Conservation (phyloP, 805 yeast genomes). For the Kuraishia molischiana region DNA sequence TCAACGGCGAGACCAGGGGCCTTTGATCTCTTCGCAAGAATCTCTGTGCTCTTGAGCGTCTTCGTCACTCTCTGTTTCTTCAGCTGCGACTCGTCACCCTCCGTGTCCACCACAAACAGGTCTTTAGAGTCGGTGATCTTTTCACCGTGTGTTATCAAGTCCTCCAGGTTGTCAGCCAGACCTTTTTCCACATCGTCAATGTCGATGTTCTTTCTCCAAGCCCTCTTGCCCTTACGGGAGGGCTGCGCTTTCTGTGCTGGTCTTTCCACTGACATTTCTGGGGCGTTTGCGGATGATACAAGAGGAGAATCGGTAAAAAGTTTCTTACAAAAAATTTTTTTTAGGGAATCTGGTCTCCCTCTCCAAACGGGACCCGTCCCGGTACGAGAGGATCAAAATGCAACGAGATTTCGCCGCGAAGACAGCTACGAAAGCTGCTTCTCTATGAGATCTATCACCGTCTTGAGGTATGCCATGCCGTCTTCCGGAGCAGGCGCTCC, state of each 20-base stretch:
- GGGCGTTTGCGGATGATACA: neutral
- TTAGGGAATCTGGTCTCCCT: neutral
- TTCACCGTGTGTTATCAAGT: slow-evolving; percentile 39
- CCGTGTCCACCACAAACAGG: slow-evolving; percentile 58
- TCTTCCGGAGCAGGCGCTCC: slow-evolving; percentile 28
- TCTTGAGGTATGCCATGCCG: slow-evolving; percentile 17
- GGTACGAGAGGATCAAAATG: neutral
- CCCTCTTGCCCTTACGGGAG: slow-evolving; percentile 85
- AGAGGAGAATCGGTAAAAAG: neutral
- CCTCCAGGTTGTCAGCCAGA: slow-evolving; percentile 60
- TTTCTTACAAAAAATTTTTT: neutral
- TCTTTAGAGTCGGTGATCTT: slow-evolving; percentile 29
- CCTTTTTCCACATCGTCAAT: slow-evolving; percentile 67
- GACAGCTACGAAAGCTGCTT: too few relatives aligned
- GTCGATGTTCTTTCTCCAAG: slow-evolving; percentile 92
- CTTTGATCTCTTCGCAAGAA: slow-evolving; percentile 69
- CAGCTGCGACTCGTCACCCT: slow-evolving; percentile 39
- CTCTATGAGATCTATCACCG: slow-evolving; percentile 20
- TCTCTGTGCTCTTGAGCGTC: slow-evolving; percentile 36
- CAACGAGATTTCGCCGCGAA: neutral
- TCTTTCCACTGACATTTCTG: slow-evolving; percentile 14
- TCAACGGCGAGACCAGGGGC: slow-evolving; percentile 48
- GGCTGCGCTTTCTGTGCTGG: slow-evolving; percentile 58
- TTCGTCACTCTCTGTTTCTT: slow-evolving; percentile 27
- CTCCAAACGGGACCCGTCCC: neutral